Conservation (phyloP, 192 early-diverging fungal genomes). For the Umbelopsis isabellina region DNA sequence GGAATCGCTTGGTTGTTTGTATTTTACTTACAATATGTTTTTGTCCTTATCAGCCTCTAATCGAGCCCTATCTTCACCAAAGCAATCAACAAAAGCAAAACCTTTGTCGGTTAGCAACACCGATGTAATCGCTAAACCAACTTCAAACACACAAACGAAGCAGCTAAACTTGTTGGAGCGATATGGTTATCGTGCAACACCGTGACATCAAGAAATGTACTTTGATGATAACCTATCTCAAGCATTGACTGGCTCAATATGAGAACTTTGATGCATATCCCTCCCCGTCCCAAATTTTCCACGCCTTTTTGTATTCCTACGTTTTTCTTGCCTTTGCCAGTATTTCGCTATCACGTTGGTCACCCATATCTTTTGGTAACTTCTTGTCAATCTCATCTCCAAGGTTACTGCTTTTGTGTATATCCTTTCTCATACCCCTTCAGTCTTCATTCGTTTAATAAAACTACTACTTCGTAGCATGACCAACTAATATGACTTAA, state of each 20-base stretch:
- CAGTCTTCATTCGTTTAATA: no score
- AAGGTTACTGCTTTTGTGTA: no score
- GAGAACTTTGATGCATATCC: no score
- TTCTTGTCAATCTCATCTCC: no score
- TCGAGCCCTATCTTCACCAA: not conserved
- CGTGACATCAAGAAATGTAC: not conserved
- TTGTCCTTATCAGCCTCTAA: not conserved
- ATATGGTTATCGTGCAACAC: conserved; percentile 1
- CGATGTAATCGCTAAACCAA: not conserved
- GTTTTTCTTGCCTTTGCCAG: no score
- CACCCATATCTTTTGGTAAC: no score
- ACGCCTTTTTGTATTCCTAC: no score
- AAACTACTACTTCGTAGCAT: no score
- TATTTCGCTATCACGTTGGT: no score
- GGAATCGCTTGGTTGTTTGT: not conserved
- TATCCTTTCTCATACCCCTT: no score
- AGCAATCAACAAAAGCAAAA: not conserved
- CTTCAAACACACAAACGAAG: not conserved
- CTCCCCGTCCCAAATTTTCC: no score
- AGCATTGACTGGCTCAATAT: not conserved
- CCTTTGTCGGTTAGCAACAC: not conserved
- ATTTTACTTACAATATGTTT: not conserved
- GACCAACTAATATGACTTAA: no score
- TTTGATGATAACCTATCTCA: not conserved
- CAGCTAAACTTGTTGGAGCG: conserved; percentile 7